phyloP scores from a whole-genome alignment of 495 filamentous ascomycete genomes.

The Penicillium nucicola region DNA sequence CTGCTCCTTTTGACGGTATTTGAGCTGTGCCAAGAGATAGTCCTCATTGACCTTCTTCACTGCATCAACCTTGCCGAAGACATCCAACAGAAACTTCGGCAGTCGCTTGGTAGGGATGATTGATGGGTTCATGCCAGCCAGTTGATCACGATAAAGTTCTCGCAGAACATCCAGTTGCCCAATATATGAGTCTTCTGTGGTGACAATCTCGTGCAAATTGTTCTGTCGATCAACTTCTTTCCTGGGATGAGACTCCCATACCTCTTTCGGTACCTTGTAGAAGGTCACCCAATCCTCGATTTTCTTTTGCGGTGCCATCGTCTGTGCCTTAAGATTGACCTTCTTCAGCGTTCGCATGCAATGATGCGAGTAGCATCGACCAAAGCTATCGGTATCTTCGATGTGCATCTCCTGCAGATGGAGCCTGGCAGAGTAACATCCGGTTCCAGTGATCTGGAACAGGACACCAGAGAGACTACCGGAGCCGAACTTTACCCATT shows the following conservation, averaged over 20 bases:
- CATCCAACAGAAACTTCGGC: conserved; percentile 72
- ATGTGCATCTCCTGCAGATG: conserved; percentile 81
- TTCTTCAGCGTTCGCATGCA: conserved; percentile 94
- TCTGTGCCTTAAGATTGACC: conserved; percentile 73
- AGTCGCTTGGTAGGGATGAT: conserved; percentile 75
- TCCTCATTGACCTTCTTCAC: conserved; percentile 93
- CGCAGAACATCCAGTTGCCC: conserved; percentile 80
- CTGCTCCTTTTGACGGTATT: conserved; percentile 96
- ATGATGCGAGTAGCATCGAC: conserved; percentile 90
- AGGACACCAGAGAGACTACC: conserved; percentile 80
- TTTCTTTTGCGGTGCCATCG: conserved; percentile 64
- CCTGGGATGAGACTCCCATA: conserved; percentile 62
- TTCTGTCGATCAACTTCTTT: conserved; percentile 95
- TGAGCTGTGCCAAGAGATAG: conserved; percentile 88
- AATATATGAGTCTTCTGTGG: conserved; percentile 88
- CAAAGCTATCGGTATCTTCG: conserved; percentile 56
- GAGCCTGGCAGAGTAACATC: conserved; percentile 83
- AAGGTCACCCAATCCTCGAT: conserved; percentile 87
- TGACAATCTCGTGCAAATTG: conserved; percentile 92
- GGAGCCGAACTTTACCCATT: conserved; percentile 91
- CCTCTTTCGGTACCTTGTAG: conserved; percentile 79
- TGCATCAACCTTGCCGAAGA: conserved; percentile 87
- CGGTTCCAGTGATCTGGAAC: conserved; percentile 88
- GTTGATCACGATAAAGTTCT: conserved; percentile 79
- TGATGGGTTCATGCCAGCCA: conserved; percentile 68